Base-by-base conservation (phyloP, 2,329 filamentous ascomycete genomes). In the Orbilia quercus region DNA sequence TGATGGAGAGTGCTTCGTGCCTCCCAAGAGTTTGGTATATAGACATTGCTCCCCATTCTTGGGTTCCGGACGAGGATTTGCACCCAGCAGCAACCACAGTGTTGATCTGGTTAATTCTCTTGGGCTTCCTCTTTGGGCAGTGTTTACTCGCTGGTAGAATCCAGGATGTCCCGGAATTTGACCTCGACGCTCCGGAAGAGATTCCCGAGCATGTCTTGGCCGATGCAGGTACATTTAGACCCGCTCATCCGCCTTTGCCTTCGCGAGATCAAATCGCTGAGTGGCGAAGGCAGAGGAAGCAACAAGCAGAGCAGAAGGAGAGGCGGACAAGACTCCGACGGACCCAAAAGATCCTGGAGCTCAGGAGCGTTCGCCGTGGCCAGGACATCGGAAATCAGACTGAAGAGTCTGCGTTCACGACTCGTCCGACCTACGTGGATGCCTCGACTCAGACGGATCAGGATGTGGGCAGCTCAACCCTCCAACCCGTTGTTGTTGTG, bases 161-260 rank as follows among this genome's bases (percentile, higher is more conserved):
- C 14, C 38, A 14, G 7, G 63, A 51, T 18, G 44, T 51, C 6
- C 9, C 31, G 18, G 50, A 55, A 11, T 20, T 38, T 44, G 45
- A 28, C 14, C 23, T 42, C n/a, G 63, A 65, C 55, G 42, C 40
- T 23, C n/a, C 62, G 62, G 62, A 57, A 51, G 51, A 51, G 50
- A 58, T 42, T 40, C 36, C 60, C 50, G 34, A 28, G 53, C 38
- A 25, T 25, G 53, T 57, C 53, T 44, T 42, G 20, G 20, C 11
- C 7, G 38, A 18, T n/a, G 36, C 4, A 11, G 22, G 3, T 12
- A 11, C n/a, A 7, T 57, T 12, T 28, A 22, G 38, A 44, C 2
- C 36, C 11, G 22, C 53, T 9, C 28, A 5, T 44, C 38, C 22
- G 53, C 38, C 14, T 42, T 25, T 23, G 28, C 57, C 31, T 40